These are phyloP conservation scores for Tillandsia leiboldiana DNA, from an alignment of 176 grass and related monocot species.

Conservation along the genomic window DNA sequence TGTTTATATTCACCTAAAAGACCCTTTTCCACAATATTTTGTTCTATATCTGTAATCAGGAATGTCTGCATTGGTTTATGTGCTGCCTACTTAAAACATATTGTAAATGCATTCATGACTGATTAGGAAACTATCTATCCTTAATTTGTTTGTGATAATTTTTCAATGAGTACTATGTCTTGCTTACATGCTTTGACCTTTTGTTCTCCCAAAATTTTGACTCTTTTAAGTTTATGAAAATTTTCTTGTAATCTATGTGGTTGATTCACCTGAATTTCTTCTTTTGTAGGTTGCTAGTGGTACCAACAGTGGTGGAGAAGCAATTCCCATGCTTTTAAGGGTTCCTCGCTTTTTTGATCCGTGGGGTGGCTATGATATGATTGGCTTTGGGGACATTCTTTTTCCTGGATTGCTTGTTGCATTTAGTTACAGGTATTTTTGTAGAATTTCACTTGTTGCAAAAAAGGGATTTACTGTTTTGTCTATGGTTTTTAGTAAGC, in stretches of 20 bases:
- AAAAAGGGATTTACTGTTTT: background rate
- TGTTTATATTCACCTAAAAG: no score
- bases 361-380: slow-evolving; percentile 99
- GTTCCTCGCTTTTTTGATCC: slow-evolving; percentile 97
- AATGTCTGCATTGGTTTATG: no score
- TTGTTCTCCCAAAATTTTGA: no score
- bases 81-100: no score
- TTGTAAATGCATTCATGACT: no score
- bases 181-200: no score
- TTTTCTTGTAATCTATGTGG: background rate
- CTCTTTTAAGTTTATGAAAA: background rate
- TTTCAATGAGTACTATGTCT: no score
- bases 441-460: background rate
- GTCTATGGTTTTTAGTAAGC: no score
- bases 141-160: no score
- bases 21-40: no score
- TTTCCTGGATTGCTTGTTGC: slow-evolving; percentile 95
- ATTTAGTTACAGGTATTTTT: slow-evolving; percentile 72
- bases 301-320: slow-evolving; percentile 66
- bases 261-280: background rate
- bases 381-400: slow-evolving; percentile 96
- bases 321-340: slow-evolving; percentile 90
- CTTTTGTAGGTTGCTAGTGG: slow-evolving; percentile 69
- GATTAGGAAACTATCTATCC: no score
- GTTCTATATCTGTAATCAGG: no score